phyloP scores from a whole-genome alignment of 1,284 basidiomycete genomes.

The Marasmius tenuissimus region DNA sequence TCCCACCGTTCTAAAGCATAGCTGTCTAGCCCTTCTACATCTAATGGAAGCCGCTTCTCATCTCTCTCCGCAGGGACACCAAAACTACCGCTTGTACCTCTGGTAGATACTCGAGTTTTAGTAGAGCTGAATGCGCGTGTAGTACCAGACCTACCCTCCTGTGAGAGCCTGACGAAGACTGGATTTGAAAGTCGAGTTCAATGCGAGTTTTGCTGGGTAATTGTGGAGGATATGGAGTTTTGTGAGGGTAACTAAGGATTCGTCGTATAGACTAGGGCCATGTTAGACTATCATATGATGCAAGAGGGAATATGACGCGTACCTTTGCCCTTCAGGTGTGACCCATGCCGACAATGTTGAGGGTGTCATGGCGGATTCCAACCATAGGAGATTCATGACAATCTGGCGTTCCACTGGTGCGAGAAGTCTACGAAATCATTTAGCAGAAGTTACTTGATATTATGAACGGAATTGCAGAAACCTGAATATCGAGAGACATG shows the following conservation, averaged over 20 bases:
- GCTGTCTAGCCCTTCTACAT: slow-evolving; percentile 71
- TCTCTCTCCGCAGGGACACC: slow-evolving; percentile 78
- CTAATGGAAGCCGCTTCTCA: slow-evolving; percentile 53
- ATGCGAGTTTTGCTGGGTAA: slow-evolving; percentile 57
- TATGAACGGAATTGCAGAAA: slow-evolving; percentile 27
- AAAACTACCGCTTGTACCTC: slow-evolving; percentile 89
- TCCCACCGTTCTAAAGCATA: slow-evolving; percentile 96
- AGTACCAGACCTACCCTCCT: slow-evolving; percentile 68
- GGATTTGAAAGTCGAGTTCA: slow-evolving; percentile 79
- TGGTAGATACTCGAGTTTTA: slow-evolving; percentile 28
- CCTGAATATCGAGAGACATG: slow-evolving; percentile 94
- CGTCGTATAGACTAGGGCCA: slow-evolving; percentile 66
- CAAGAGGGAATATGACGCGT: slow-evolving; percentile 23
- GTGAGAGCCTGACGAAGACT: slow-evolving; percentile 88
- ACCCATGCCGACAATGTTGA: slow-evolving; percentile 86
- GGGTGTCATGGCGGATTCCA: slow-evolving; percentile 73
- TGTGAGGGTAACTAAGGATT: slow-evolving; percentile 64
- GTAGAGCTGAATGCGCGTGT: slow-evolving; percentile 5
- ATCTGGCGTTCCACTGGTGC: slow-evolving; percentile 88
- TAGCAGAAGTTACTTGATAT: slow-evolving; percentile 15
- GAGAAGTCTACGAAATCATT: slow-evolving; percentile 60
- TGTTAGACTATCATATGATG: slow-evolving; percentile 16
- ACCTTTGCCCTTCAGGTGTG: slow-evolving; percentile 74
- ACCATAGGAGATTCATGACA: slow-evolving; percentile 90
- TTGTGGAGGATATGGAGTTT: slow-evolving; percentile 76